phyloP scores from a whole-genome alignment of 108 stramenopile species.

The Conticribra guillardii region DNA sequence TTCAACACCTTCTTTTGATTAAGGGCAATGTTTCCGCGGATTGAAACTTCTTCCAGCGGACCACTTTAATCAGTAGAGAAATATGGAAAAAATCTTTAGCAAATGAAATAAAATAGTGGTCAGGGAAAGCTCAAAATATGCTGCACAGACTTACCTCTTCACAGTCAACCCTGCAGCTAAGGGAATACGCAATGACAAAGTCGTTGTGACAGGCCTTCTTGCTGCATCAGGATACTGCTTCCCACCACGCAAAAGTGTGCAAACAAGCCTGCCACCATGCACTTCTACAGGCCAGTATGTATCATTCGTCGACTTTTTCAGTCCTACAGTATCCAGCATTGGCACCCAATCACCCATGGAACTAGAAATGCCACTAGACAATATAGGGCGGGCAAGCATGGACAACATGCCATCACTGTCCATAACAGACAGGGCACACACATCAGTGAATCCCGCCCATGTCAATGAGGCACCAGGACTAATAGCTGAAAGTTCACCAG shows the following conservation, averaged over 20 bases:
- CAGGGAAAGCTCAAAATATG: constrained; percentile 6
- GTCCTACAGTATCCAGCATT: constrained; percentile 79
- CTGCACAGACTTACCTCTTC: constrained; percentile 48
- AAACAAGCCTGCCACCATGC: constrained; percentile 77
- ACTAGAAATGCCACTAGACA: not conserved
- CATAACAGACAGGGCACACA: constrained; percentile 69
- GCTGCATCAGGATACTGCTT: constrained; percentile 78
- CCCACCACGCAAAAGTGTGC: constrained; percentile 82
- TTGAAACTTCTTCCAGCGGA: constrained; percentile 69
- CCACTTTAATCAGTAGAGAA: constrained; percentile 35
- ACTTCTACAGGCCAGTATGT: constrained; percentile 80
- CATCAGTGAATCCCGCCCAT: constrained; percentile 87
- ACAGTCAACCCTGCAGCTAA: constrained; percentile 51
- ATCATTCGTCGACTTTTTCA: constrained; percentile 78
- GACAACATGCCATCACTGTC: constrained; percentile 83
- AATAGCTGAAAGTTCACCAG: constrained; percentile 68
- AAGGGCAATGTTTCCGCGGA: constrained; percentile 75
- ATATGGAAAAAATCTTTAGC: not conserved
- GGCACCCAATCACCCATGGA: constrained; percentile 69
- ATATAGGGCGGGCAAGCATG: constrained; percentile 60
- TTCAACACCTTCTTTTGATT: constrained; percentile 65
- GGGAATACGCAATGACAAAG: constrained; percentile 74
- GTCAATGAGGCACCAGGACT: constrained; percentile 61
- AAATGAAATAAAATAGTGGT: too few species aligned
- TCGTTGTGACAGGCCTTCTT: constrained; percentile 76